Base-by-base conservation (phyloP, 208 protist genomes). In the Trypanosoma avium region DNA sequence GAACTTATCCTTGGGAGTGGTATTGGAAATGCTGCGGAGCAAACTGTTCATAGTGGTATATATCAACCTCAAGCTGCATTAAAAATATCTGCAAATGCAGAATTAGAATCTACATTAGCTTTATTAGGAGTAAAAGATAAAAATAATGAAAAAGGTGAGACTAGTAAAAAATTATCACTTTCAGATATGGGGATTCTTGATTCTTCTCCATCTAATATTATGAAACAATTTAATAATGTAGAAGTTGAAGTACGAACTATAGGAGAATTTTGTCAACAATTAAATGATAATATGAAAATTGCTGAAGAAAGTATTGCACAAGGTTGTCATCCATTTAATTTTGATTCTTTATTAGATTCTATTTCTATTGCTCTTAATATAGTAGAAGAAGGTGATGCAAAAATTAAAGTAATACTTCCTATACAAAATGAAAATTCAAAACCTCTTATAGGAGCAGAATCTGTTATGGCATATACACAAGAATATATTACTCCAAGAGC, bases 1-100 rank as follows among this genome's bases (percentile, higher is more conserved):
- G 67, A 82, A 4, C 53, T 91, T 5, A 70, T 83, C 8, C 73
- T 95, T 29, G 89, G 85, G 15, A 87, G 81, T 55, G 89, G 89
- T 17, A 68, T 95, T 17, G 89, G 89, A 45, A 54, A 55, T 17
- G 46, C 36, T 0, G 89, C 89, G 1, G 73, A 86, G 35, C 33
- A 61, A 40, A 87, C 79, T 10, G 65, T 95, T 21, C 63, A 75
- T 10, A 67, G 74, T 0, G 83, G 79, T 36, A 17, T 71, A 47
- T 95, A 95, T 61, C 69, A 65, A 36, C 89, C 89, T 8, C 76
- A 72, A 15, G 81, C 76, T 33, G 82, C 78, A 19, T 60, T 94
- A 21, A 58, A 75, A 22, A 69, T 77, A 0, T 60, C 82, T 13
- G 73, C 53, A 32, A 49, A 74, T 21, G 73, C 60, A n/a, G 36